Evolutionary conservation across 179 eudicot genomes (phyloP).

Genomic region (Patellifolia procumbens): DNA sequence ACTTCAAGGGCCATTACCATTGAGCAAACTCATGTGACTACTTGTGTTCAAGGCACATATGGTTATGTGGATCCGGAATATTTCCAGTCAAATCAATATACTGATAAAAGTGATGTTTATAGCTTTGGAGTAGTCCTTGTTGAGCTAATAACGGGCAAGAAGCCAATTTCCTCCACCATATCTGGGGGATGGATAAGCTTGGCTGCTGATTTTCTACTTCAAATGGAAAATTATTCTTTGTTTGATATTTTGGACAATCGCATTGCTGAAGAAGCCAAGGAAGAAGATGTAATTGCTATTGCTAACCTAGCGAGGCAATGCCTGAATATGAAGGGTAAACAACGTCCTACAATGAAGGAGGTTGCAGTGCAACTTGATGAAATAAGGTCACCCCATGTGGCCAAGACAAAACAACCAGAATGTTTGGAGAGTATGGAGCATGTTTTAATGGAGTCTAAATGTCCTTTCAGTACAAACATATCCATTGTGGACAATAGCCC

Average conservation of each 20-base stretch:
- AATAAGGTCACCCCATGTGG: conserved; percentile 9
- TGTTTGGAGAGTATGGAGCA: not conserved
- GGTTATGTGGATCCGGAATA: conserved; percentile 36
- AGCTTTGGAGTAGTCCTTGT: conserved; percentile 36
- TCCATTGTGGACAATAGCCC: not conserved
- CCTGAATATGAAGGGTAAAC: conserved; percentile 31
- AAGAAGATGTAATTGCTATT: conserved; percentile 20
- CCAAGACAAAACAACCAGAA: not conserved
- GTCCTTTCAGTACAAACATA: not conserved
- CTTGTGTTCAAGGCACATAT: conserved; percentile 34
- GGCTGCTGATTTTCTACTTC: conserved; percentile 26
- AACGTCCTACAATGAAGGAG: conserved; percentile 33
- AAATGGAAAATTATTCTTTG: conserved; percentile 24
- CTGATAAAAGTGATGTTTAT: not conserved
- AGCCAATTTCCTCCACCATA: conserved; percentile 19
- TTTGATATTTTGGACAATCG: conserved; percentile 23
- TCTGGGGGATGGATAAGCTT: conserved; percentile 30
- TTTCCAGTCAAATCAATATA: conserved; percentile 14
- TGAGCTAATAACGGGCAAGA: conserved; percentile 40
- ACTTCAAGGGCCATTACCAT: conserved; percentile 26
- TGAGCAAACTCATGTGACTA: conserved; percentile 32
- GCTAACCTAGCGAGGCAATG: conserved; percentile 36
- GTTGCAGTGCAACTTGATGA: not conserved
- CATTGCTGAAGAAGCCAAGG: conserved; percentile 11
- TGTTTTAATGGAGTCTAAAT: not conserved